These are phyloP conservation scores for Colletotrichum tamarilloi DNA, from an alignment of 2,329 filamentous ascomycete species.

Conservation along the genomic window DNA sequence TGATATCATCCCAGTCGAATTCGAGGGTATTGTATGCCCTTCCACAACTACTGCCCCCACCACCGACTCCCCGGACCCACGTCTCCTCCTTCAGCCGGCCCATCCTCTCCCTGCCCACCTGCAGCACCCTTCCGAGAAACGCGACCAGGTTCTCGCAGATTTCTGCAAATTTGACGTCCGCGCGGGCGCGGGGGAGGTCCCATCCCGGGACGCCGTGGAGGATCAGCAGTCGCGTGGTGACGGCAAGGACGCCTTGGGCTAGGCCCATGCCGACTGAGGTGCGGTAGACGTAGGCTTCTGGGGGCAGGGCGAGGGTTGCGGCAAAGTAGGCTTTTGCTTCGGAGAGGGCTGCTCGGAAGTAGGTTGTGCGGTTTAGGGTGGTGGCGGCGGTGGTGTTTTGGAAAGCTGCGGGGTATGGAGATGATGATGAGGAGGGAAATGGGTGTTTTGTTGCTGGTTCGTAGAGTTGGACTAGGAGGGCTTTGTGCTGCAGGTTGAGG, in stretches of 20 bases:
- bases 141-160: neutral
- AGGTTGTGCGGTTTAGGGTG: slow-evolving; percentile 41
- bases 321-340: slow-evolving; percentile 48
- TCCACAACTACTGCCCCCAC: too few relatives aligned
- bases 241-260: slow-evolving; percentile 15
- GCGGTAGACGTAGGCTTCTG: slow-evolving; percentile 31
- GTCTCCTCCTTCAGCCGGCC: neutral
- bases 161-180: slow-evolving; percentile 27
- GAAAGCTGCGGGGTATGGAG: neutral
- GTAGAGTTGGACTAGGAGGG: slow-evolving; percentile 50
- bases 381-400: slow-evolving; percentile 5
- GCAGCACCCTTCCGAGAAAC: neutral
- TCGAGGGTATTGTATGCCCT: neutral
- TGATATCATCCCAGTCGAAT: neutral
- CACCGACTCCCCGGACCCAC: neutral
- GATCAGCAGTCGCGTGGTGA: slow-evolving; percentile 32
- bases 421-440: slow-evolving; percentile 31
- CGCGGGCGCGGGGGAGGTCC: slow-evolving; percentile 28
- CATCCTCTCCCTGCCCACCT: slow-evolving; percentile 1
- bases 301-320: slow-evolving; percentile 43
- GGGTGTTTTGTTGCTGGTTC: slow-evolving; percentile 49
- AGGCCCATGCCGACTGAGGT: slow-evolving; percentile 8
- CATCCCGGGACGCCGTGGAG: slow-evolving; percentile 34
- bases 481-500: slow-evolving; percentile 45
- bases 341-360: slow-evolving; percentile 48